A percentile compares a stretch with the other conserved stretches of the same genome.
These are phyloP conservation scores for Solanum peruvianum DNA, from an alignment of 257 asterid species.

Conservation along the genomic window DNA sequence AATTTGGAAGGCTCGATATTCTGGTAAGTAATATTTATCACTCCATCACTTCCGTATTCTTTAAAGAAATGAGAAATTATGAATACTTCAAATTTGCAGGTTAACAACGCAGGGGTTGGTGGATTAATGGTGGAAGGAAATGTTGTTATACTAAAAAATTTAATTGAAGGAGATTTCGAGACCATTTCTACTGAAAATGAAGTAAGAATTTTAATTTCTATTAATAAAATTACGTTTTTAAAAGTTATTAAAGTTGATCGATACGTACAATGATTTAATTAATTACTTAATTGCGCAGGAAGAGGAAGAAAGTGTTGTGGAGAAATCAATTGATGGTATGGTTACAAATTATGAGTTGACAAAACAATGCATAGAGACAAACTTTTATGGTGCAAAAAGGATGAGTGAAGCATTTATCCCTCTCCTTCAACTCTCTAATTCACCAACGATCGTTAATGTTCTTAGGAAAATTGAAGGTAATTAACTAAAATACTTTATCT, in stretches of 20 bases:
- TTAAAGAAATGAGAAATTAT: too few species aligned
- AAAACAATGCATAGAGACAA: constrained; percentile 26
- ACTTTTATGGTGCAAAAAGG: constrained; percentile 50
- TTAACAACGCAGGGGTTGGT: constrained; percentile 53
- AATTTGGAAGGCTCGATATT: constrained; percentile 35
- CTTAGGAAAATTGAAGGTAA: constrained; percentile 28
- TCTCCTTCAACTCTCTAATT: constrained; percentile 38
- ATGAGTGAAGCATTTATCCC: constrained; percentile 43
- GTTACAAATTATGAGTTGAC: constrained; percentile 20
- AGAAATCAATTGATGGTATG: constrained; percentile 13
- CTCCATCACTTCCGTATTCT: too few species aligned
- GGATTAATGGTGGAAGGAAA: constrained; percentile 24
- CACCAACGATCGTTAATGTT: constrained; percentile 47
- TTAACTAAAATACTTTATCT: background rate
- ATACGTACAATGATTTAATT: background rate
- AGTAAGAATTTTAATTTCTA: background rate
- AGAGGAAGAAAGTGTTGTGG: background rate
- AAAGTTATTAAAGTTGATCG: too few species aligned
- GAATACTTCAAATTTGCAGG: constrained; percentile 11
- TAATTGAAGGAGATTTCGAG: background rate
- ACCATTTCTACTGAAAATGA: background rate
- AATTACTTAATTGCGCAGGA: background rate
- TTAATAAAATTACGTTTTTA: too few species aligned
- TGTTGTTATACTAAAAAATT: background rate
- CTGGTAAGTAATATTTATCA: constrained; percentile 14